Evolutionary conservation across 495 filamentous ascomycete species (phyloP), one percentile per base, ranked within the genome.

Genomic region (Daldinia caldariorum): DNA sequence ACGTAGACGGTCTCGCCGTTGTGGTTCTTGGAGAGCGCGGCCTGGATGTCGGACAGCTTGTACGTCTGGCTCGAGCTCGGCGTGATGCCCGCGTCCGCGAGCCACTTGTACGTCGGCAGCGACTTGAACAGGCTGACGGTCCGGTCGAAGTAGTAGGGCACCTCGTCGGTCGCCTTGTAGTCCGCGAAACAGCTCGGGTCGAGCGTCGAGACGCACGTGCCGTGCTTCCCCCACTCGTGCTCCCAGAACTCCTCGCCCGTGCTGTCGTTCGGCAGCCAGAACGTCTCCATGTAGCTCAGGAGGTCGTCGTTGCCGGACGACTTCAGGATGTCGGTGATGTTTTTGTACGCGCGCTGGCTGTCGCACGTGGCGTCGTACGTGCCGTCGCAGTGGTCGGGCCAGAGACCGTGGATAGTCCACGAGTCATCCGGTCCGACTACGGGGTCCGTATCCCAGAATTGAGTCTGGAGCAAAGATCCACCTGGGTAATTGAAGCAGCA

Each of bases 371-470:
- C 78, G 14, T 91, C 85, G 73, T 88, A 95, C 9, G 86, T 88
- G 59, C 92, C 92, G 67, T 92, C 89, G 76, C 92, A 94, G 74
- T 89, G 86, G 77, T 94, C 91, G 2, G 91, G 92, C 80, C 92
- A 94, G 14, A 96, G 83, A 13, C 92, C 92, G 74, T 96, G 92
- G 49, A 96, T 84, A 5, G 92, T 94, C 92, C 92, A 96, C 18
- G 86, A 88, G 72, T 94, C 86, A 14, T 80, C 82, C 9, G 91
- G 92, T 5, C 92, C 92, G 18, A 89, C 84, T 2, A 86, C 78
- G 34, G 91, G 92, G 66, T 83, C 78, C 1, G 85, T 87, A 72
- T 96, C 92, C 92, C 92, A 96, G 79, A 96, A 94, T 66, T 95
- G 92, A 0, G 92, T 94, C 77, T 87, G 85, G 43, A 94, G 82